Percentiles rank a stretch among this genome's conserved stretches.
Conservation (phyloP, 179 eudicot species). For the Heliamphora pulchella region DNA sequence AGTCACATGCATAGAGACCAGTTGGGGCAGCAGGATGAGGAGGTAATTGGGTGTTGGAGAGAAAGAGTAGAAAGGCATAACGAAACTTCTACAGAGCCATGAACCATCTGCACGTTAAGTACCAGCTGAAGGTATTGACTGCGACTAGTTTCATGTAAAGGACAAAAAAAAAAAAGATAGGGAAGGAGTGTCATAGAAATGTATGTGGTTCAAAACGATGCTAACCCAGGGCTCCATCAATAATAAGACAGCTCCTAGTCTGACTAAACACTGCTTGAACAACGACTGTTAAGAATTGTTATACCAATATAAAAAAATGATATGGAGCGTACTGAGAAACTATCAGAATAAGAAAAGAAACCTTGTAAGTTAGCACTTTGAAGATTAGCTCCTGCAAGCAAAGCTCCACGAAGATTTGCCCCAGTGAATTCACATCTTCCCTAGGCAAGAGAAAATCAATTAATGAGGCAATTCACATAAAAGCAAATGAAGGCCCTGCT, state of each 20-base stretch:
- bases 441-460: constrained; percentile 35
- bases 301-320: not conserved
- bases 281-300: not conserved
- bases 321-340: not conserved
- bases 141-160: not conserved
- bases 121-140: not conserved
- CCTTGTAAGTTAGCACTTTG: constrained; percentile 96
- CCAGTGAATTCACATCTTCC: constrained; percentile 95
- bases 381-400: constrained; percentile 80
- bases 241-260: not conserved
- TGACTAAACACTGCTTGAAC: constrained; percentile 5
- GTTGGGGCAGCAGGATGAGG: not conserved
- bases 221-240: constrained; percentile 4
- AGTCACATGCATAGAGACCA: not conserved
- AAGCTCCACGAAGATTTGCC: constrained; percentile 89
- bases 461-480: constrained; percentile 18
- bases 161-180: not conserved
- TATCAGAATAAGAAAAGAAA: not conserved
- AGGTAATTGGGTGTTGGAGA: not conserved
- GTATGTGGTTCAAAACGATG: not conserved
- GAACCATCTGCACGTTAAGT: not conserved
- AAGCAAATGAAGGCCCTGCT: not conserved
- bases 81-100: not conserved
- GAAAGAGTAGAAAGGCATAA: not conserved
- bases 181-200: constrained; percentile 3